Percentiles rank a stretch among this genome's conserved stretches.
Evolutionary conservation across 2,329 filamentous ascomycete species (phyloP).

Genomic region (Aspergillus arachidicola): DNA sequence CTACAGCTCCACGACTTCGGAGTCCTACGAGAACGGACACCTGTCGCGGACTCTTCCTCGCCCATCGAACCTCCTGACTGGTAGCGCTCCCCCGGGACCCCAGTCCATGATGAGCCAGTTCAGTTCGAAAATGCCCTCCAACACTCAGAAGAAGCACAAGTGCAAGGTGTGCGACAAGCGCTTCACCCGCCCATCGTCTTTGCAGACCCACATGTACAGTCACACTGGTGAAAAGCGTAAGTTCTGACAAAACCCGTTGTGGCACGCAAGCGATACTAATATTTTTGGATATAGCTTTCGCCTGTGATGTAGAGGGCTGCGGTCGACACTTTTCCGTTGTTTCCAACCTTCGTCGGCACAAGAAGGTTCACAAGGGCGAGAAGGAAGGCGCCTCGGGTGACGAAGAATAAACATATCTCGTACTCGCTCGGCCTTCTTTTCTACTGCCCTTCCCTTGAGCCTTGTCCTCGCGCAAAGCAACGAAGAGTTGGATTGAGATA

Average conservation of each 20-base stretch:
- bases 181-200: constrained; percentile 88
- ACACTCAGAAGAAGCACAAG: constrained; percentile 98
- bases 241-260: constrained; percentile 45
- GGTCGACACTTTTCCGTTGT: constrained; percentile 96
- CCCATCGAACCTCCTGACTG: constrained; percentile 66
- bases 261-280: constrained; percentile 22
- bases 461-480: constrained; percentile 10
- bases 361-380: constrained; percentile 86
- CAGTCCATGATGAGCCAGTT: constrained; percentile 99
- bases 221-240: constrained; percentile 97
- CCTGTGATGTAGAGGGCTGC: constrained; percentile 91
- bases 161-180: constrained; percentile 99
- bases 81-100: constrained; percentile 74
- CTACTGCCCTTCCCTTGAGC: constrained; percentile 18
- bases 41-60: constrained; percentile 81
- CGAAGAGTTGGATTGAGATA: constrained; percentile 11
- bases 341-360: constrained; percentile 89
- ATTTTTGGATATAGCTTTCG: constrained; percentile 67
- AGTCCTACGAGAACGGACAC: constrained; percentile 73
- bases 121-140: constrained; percentile 92
- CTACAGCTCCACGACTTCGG: constrained; percentile 86
- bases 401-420: constrained; percentile 36
- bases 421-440: constrained; percentile 6
- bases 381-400: constrained; percentile 44
- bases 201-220: constrained; percentile 98